Percentiles rank a stretch among this genome's conserved stretches.
phyloP scores from a whole-genome alignment of 2,329 filamentous ascomycete genomes.

The Ophiostoma perfectum region DNA sequence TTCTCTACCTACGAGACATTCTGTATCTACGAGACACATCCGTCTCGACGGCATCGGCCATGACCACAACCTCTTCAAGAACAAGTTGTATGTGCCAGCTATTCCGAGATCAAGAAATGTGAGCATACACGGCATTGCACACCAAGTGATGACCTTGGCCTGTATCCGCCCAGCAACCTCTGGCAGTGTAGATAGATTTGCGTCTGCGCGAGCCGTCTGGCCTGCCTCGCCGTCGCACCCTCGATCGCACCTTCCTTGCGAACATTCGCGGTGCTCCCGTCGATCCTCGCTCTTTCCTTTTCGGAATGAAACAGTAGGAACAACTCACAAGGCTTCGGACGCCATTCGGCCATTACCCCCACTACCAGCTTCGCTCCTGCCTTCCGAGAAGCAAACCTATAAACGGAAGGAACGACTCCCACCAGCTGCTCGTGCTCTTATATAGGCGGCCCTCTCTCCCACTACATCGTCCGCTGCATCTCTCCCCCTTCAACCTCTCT shows the following conservation, averaged over 20 bases:
- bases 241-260: neutral
- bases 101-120: too few relatives aligned
- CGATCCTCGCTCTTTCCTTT: neutral
- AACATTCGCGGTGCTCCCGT: neutral
- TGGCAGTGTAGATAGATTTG: too few relatives aligned
- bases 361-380: neutral
- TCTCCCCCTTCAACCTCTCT: neutral
- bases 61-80: too few relatives aligned
- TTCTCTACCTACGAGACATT: too few relatives aligned
- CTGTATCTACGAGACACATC: too few relatives aligned
- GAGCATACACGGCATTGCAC: too few relatives aligned
- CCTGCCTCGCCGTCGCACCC: neutral
- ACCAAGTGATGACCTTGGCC: too few relatives aligned
- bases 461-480: neutral
- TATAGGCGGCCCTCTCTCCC: neutral
- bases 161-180: too few relatives aligned
- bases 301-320: neutral
- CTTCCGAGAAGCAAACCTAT: neutral
- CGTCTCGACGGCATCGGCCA: too few relatives aligned
- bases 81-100: too few relatives aligned
- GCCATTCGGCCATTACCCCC: neutral
- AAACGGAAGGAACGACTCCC: slow-evolving; percentile 2
- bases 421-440: neutral
- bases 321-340: neutral
- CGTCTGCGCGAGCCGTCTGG: too few relatives aligned